A percentile compares a stretch with the other conserved stretches of the same genome.
Conservation (phyloP, 23 red algal species). For the Gracilaria caudata region DNA sequence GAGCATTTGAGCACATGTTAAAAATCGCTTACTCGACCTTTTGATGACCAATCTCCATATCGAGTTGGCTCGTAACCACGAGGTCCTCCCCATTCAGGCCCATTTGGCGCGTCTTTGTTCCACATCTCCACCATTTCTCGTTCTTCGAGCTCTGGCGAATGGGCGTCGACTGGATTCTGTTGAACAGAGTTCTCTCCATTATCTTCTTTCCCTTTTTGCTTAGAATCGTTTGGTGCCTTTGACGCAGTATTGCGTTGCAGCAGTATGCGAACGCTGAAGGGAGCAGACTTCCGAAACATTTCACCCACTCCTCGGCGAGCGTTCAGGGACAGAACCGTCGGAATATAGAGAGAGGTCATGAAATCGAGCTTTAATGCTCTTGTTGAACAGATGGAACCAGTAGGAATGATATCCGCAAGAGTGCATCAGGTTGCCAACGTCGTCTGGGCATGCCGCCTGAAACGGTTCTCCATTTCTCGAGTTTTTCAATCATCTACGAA, state of each 20-base stretch:
- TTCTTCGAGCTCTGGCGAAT: not conserved
- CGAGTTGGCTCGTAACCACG: conserved; percentile 82
- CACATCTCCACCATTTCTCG: conserved; percentile 83
- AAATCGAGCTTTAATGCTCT: too few relatives aligned
- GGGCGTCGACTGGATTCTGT: not conserved
- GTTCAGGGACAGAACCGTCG: not conserved
- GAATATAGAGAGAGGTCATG: not conserved
- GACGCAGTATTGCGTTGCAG: not conserved
- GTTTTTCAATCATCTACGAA: too few relatives aligned
- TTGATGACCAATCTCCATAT: conserved; percentile 68
- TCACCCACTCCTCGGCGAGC: not conserved
- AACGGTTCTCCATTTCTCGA: too few relatives aligned
- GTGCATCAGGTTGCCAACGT: too few relatives aligned
- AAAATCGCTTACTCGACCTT: conserved; percentile 74
- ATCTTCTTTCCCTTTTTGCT: not conserved
- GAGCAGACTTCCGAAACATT: not conserved
- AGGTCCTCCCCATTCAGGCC: conserved; percentile 88
- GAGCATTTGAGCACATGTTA: not conserved
- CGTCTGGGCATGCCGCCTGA: too few relatives aligned
- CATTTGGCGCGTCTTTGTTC: conserved; percentile 75
- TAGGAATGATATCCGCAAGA: too few relatives aligned
- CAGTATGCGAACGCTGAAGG: not conserved
- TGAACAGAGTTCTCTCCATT: not conserved
- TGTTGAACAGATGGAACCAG: too few relatives aligned
- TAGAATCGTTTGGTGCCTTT: not conserved